Base-by-base conservation (phyloP, 225 moss, liverwort and hornwort genomes). In the Asterella californica region DNA sequence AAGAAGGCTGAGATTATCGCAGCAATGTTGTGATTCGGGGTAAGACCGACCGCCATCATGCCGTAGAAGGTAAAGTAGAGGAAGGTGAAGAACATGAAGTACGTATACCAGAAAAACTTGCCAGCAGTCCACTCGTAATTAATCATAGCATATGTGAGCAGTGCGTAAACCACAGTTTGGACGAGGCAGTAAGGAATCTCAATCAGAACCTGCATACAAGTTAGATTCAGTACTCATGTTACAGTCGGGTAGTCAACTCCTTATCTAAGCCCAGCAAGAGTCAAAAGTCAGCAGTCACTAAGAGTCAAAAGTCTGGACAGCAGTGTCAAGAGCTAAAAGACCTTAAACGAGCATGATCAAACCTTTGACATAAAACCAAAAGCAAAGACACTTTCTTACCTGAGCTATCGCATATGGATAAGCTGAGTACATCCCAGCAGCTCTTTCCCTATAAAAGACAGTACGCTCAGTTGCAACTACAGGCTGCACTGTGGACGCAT, bases 51-150 rank as follows among this genome's bases (percentile, higher is more conserved):
- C 7, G 79, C 79, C 87, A 87, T 87, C 87, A 87, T 87, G 0
- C 87, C 87, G 34, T 87, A 87, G 78, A 45, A 87, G 7, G 87
- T 82, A 76, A 87, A 87, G 77, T 84, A 84, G 62, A 84, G 79
- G 47, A 84, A 87, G 9, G 84, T 82, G 61, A 69, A 82, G 74
- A 84, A 82, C 76, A 80, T 36, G 69, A 84, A 84, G 74, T 76
- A 87, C 1, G 61, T 25, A 67, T 87, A 84, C 84, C 84, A 87
- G 64, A 87, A 87, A 72, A 87, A 87, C 70, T 87, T 87, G 11
- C 22, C 47, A 19, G 78, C 79, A 49, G 60, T 80, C 87, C 87
- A 87, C 70, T 87, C 36, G 15, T 81, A 67, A 19, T 79, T 79
- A 30, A 87, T 24, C 87, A 84, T 77, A 0, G 82, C 0, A 53